phyloP scores from a whole-genome alignment of 2,329 filamentous ascomycete genomes.

The Monosporascus sp. region DNA sequence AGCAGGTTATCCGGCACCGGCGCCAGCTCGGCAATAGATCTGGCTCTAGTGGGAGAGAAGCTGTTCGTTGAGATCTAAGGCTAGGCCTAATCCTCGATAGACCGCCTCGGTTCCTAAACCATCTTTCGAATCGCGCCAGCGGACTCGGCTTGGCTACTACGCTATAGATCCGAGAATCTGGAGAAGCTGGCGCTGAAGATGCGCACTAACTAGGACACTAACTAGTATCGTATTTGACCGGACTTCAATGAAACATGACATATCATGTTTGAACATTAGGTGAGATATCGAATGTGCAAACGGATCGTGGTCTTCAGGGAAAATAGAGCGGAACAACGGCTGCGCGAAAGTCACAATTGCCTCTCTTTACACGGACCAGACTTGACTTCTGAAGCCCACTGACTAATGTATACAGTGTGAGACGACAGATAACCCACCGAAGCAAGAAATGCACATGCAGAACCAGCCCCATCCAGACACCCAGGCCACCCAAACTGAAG shows the following conservation, averaged over 20 bases:
- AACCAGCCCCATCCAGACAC: background rate
- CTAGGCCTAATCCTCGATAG: slow-evolving; percentile 1
- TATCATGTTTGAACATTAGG: background rate
- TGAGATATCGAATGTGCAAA: background rate
- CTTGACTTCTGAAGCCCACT: background rate
- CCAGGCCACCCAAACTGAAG: background rate
- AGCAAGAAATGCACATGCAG: background rate
- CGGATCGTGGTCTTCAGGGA: background rate
- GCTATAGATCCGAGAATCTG: background rate
- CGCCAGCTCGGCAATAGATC: background rate
- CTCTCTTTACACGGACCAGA: background rate
- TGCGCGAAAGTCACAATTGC: no score
- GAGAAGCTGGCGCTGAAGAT: background rate
- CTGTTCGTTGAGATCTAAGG: background rate
- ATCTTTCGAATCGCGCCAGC: background rate
- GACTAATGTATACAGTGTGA: background rate
- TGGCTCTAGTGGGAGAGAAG: background rate
- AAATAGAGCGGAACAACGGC: background rate
- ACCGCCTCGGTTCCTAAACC: background rate
- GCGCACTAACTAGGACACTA: background rate
- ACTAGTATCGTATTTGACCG: background rate
- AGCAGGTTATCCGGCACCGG: background rate
- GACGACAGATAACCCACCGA: background rate
- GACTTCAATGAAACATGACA: background rate
- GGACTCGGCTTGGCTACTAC: background rate